phyloP scores from a whole-genome alignment of 768 basidiomycete species.

The Agrocybe praecox region DNA sequence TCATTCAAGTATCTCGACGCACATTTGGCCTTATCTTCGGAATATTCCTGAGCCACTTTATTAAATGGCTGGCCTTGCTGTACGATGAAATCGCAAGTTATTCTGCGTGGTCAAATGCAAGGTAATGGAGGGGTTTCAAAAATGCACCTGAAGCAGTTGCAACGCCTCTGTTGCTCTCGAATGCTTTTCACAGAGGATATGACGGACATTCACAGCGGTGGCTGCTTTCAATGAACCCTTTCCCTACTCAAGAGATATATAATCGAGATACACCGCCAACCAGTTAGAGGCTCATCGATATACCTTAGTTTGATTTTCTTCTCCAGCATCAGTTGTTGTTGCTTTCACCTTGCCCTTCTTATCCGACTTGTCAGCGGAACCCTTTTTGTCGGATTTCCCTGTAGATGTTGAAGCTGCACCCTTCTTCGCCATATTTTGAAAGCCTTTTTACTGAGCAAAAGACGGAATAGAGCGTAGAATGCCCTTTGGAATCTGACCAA shows the following conservation, averaged over 20 bases:
- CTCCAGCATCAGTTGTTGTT: slow-evolving; percentile 31
- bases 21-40: slow-evolving; percentile 92
- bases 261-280: not conserved
- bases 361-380: slow-evolving; percentile 32
- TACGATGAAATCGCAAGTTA: not conserved
- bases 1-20: slow-evolving; percentile 3
- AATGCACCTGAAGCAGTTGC: slow-evolving; percentile 73
- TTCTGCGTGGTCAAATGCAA: not conserved
- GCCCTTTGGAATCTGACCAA: slow-evolving; percentile 9
- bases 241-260: slow-evolving; percentile 32
- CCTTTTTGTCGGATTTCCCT: slow-evolving; percentile 26
- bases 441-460: not conserved
- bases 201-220: slow-evolving; percentile 82
- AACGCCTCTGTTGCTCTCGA: slow-evolving; percentile 79
- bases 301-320: slow-evolving; percentile 45
- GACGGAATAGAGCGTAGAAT: not conserved
- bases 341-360: slow-evolving; percentile 48
- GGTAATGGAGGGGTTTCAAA: not conserved
- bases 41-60: slow-evolving; percentile 89
- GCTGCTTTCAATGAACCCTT: slow-evolving; percentile 74
- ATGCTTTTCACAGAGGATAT: slow-evolving; percentile 89
- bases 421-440: slow-evolving; percentile 38
- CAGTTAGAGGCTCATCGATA: not conserved
- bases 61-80: slow-evolving; percentile 81
- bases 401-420: slow-evolving; percentile 18